Base-by-base conservation (phyloP, 1,139 yeast species). In the Pichia inconspicua region DNA sequence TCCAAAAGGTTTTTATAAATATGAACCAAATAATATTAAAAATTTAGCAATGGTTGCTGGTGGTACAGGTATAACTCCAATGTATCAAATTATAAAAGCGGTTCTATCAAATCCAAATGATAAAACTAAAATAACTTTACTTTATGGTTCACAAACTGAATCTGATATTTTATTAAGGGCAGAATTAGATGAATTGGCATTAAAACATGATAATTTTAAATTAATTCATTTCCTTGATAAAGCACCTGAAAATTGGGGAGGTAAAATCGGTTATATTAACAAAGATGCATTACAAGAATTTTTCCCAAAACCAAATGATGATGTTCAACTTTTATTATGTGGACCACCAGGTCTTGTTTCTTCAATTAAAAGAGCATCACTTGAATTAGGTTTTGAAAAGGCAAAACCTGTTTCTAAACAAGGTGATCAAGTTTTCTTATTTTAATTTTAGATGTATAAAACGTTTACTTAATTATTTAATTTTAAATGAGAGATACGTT, bases 21-120 rank as follows among this genome's bases (percentile, higher is more conserved):
- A 90, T 71, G 74, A 80, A 49, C 88, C 95, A 58, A 88, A 88
- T 66, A 83, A 85, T 77, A 83, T 80, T 55, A 72, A 78, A 52
- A 75, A 78, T 48, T 78, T 87, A 57, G 85, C 84, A 50, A 89
- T 92, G 89, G 82, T 92, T 57, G 96, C 96, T 40, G 96, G 96
- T 59, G 98, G 98, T 63, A 85, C 95, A 44, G 97, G 97, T 68
- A 88, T 92, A 68, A 87, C 97, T 31, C 98, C 97, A 55, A 77
- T 90, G 76, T 89, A 76, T 74, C 98, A 92, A 71, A 71, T 92
- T 66, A 70, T 87, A 57, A 82, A 80, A 58, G 81, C 80, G 53
- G 77, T 85, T 59, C 70, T 82, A 64, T 72, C 74, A 58, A 80
- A 89, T 71, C 89, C 95, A 44, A 70, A 70, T 37, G 97, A 90